Evolutionary conservation across 192 early-diverging fungal species (phyloP), one percentile per base, ranked within the genome.

Genomic region (Linderina pennispora): DNA sequence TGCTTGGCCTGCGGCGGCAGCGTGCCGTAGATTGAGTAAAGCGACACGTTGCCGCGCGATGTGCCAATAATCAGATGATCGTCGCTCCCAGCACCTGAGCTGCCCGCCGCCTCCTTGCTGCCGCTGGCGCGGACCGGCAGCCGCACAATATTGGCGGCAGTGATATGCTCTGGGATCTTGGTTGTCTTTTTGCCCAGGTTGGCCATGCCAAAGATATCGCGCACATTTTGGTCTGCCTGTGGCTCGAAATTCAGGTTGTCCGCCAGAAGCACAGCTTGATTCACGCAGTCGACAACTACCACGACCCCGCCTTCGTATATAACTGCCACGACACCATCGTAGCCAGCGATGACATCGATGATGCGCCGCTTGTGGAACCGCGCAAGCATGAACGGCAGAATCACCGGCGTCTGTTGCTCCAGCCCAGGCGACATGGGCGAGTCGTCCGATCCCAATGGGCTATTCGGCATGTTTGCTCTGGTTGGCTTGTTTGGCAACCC

Each of bases 161-260:
- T 42, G 26, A 18, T 31, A 8, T 5, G 5, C 28, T 31, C 28
- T 11, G 11, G 6, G 5, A 8, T 11, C 28, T 26, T 16, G 46
- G 36, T 4, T 4, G 1, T 6, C 11, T 26, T 4, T 1, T 4
- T 14, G 36, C 11, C 24, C 24, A 23, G 3, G 14, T 32, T 9
- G 10, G 34, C 17, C 13, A 7, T 23, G 10, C 36, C 23, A 26
- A 60, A 60, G 15, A 60, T 22, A 16, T 47, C 44, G 7, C 13
- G 36, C 14, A 48, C 40, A 1, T 41, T 39, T 1, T 41, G 43
- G 19, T 8, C 17, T 2, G 43, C 21, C 0, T 31, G 31, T 3
- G 66, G 59, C 1, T 35, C 17, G 20, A 50, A 47, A 40, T 70
- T 70, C 14, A 70, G 49, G 26, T 70, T 70, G 47, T 70, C 66